Percentiles rank a stretch among this genome's conserved stretches.
phyloP scores from a whole-genome alignment of 2,329 filamentous ascomycete species.

The Colletotrichum lupini region DNA sequence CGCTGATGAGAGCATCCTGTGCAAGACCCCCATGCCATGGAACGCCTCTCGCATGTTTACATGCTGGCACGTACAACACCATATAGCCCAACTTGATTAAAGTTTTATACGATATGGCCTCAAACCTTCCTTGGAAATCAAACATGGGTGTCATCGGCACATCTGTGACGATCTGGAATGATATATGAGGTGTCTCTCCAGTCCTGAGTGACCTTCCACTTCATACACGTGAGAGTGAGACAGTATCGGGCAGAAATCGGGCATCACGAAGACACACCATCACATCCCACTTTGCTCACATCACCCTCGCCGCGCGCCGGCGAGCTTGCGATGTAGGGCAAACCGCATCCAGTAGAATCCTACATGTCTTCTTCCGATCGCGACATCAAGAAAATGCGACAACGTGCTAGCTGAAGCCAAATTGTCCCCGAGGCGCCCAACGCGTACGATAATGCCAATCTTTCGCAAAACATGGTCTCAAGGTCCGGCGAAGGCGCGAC shows the following conservation, averaged over 20 bases:
- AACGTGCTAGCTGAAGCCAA: neutral
- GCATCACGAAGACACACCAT: neutral
- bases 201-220: too few relatives aligned
- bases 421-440: neutral
- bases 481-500: too few relatives aligned
- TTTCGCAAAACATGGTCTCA: too few relatives aligned
- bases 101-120: neutral
- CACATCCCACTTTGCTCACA: too few relatives aligned
- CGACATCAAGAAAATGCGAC: neutral
- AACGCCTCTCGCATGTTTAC: neutral
- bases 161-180: neutral
- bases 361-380: neutral
- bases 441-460: neutral
- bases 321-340: neutral
- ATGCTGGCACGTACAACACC: neutral
- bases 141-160: neutral
- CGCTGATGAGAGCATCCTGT: neutral
- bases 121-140: neutral
- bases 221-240: neutral
- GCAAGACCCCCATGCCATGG: neutral
- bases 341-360: conserved; percentile 6
- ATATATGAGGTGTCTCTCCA: neutral
- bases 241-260: neutral
- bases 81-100: neutral
- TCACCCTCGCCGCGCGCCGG: neutral